Evolutionary conservation across 208 protist genomes (phyloP).

Genomic region (Acanthamoeba lenticulata): DNA sequence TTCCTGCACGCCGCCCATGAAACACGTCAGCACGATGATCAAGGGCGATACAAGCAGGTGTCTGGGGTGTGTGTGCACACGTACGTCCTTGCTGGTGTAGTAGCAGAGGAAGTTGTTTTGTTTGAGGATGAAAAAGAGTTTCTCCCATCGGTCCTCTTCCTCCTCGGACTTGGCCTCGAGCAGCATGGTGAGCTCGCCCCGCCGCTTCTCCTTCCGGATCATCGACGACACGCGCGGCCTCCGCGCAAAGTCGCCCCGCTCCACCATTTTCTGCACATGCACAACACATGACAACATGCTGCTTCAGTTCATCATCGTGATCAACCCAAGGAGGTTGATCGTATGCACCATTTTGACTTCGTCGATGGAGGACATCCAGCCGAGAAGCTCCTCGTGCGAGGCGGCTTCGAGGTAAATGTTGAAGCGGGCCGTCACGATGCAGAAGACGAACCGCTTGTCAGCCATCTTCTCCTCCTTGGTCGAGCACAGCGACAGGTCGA

Average conservation of each 20-base stretch:
- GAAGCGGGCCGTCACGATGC: slow-evolving; percentile 31
- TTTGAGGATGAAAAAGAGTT: slow-evolving; percentile 19
- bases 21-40: too few species aligned
- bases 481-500: slow-evolving; percentile 21
- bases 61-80: not conserved
- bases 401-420: slow-evolving; percentile 18
- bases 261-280: slow-evolving; percentile 24
- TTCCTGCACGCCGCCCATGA: not conserved
- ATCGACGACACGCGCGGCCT: slow-evolving; percentile 29
- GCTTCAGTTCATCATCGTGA: not conserved
- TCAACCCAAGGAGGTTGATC: not conserved
- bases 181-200: slow-evolving; percentile 3
- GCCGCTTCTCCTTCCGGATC: slow-evolving; percentile 29
- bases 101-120: slow-evolving; percentile 42
- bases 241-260: not conserved
- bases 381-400: slow-evolving; percentile 27
- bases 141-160: slow-evolving; percentile 12
- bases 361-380: slow-evolving; percentile 55
- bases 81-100: slow-evolving; percentile 6
- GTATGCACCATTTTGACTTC: slow-evolving; percentile 5
- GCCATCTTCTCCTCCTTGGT: slow-evolving; percentile 30
- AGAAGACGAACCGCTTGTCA: slow-evolving; percentile 43
- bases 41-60: too few species aligned
- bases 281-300: not conserved
- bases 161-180: slow-evolving; percentile 6